Evolutionary conservation across 1,284 basidiomycete species (phyloP).

Genomic region (Apiotrichum porosum): DNA sequence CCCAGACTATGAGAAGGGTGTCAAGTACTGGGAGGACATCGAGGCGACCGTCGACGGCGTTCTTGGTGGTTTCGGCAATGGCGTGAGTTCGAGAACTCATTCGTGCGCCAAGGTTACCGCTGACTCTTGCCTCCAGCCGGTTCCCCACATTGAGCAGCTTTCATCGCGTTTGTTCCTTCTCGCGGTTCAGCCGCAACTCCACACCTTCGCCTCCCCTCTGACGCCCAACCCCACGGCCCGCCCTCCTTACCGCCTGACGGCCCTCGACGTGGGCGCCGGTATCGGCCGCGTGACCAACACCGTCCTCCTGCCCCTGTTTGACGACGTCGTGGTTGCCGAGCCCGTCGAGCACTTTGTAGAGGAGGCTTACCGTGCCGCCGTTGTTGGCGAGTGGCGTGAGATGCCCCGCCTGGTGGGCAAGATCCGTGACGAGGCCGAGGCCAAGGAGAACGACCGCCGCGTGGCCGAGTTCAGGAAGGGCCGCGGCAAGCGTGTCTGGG

Average conservation of each 20-base stretch:
- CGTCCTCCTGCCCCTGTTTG: constrained; percentile 75
- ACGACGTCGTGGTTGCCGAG: constrained; percentile 80
- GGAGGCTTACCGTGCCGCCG: constrained; percentile 59
- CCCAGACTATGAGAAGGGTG: constrained; percentile 49
- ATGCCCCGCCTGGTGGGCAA: constrained; percentile 21
- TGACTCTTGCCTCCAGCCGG: constrained; percentile 54
- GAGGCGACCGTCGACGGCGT: constrained; percentile 51
- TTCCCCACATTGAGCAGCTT: constrained; percentile 81
- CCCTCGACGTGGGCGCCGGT: constrained; percentile 80
- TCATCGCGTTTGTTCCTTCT: constrained; percentile 81
- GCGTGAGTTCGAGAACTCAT: constrained; percentile 27
- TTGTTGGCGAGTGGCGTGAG: constrained; percentile 60
- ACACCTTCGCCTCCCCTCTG: constrained; percentile 65
- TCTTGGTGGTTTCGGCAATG: constrained; percentile 50
- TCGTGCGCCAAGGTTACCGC: background rate
- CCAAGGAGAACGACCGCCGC: constrained; percentile 17
- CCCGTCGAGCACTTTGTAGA: constrained; percentile 72
- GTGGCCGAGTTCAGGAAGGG: constrained; percentile 17
- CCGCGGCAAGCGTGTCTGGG: constrained; percentile 67
- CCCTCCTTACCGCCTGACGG: constrained; percentile 56
- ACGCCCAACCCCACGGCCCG: constrained; percentile 22
- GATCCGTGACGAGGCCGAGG: constrained; percentile 18
- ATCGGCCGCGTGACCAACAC: constrained; percentile 83
- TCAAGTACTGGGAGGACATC: constrained; percentile 51
- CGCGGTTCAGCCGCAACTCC: constrained; percentile 69